Conservation (phyloP, 805 yeast species). For the Clavispora phyllophila region DNA sequence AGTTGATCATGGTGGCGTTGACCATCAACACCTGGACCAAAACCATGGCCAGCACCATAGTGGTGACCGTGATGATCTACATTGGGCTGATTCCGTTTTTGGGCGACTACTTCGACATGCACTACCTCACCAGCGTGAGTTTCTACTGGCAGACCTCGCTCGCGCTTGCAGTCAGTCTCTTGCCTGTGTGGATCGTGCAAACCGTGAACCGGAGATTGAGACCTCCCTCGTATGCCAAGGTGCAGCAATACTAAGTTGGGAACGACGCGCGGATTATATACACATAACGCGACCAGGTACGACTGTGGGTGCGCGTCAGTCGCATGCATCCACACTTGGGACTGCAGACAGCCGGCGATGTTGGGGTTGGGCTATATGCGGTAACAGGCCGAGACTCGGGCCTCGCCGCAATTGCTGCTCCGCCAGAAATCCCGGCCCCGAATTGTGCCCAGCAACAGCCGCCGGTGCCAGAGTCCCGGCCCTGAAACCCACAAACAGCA, state of each 20-base stretch:
- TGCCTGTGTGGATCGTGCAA: constrained; percentile 88
- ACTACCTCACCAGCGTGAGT: constrained; percentile 49
- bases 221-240: constrained; percentile 97
- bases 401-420: not conserved
- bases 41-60: constrained; percentile 66
- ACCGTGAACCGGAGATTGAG: constrained; percentile 67
- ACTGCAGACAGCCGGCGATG: not conserved
- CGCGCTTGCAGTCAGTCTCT: constrained; percentile 62
- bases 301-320: not conserved
- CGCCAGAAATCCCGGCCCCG: too few species aligned
- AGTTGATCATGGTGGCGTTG: constrained; percentile 87
- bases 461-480: too few species aligned
- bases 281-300: not conserved
- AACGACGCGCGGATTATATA: too few species aligned
- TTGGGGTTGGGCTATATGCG: not conserved
- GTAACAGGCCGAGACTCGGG: not conserved
- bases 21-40: constrained; percentile 91
- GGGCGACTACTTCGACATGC: constrained; percentile 78
- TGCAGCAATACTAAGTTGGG: constrained; percentile 59
- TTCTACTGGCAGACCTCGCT: constrained; percentile 68
- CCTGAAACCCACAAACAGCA: too few species aligned
- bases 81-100: constrained; percentile 78
- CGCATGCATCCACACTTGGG: not conserved
- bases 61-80: constrained; percentile 63
- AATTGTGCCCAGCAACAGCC: too few species aligned